Base-by-base conservation (phyloP, 2,329 filamentous ascomycete species). In the Cladosporium oxysporum region DNA sequence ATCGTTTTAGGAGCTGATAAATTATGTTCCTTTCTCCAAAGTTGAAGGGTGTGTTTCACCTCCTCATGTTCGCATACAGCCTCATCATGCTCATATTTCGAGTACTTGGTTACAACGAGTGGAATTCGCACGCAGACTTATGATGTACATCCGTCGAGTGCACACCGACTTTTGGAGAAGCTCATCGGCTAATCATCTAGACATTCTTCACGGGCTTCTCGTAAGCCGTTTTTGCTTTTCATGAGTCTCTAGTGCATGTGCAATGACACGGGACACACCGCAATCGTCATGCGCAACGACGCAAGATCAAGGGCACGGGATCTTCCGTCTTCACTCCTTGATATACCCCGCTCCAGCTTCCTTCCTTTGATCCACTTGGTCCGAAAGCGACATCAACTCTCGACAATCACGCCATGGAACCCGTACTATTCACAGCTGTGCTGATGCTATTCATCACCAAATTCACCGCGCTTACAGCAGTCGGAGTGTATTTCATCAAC, bases 391-490 rank as follows among this genome's bases (percentile, higher is more conserved):
- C 57, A 44, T 29, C 57, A 47, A 59, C 57, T 28, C 35, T 57
- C 33, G 35, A 57, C 49, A 57, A 65, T 52, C 62, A 65, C 62
- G 62, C 58, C 44, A 71, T 71, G 70, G 70, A 67, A 35, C 59
- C 66, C 1, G 23, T 71, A 31, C 37, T 71, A 16, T 52, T 66
- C 26, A 33, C 55, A 2, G 66, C 68, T 16, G 63, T 71, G 7
- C 35, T 70, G 28, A 62, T 53, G n/a, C 66, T 71, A 18, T 57
- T 71, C 33, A 16, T 70, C 57, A 66, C 68, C 29, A 71, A 71
- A 55, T 47, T 63, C 11, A 60, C 64, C 7, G 66, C 68, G 10
- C 60, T 71, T 41, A 66, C 69, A 2, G 62, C 64, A 2, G 58
- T 71, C 12, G 11, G 65, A 8, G 63, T 57, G 7, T 68, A 69